A percentile compares a stretch with the other conserved stretches of the same genome.
Evolutionary conservation across 257 asterid genomes (phyloP).

Genomic region (Euphrasia confusa): DNA sequence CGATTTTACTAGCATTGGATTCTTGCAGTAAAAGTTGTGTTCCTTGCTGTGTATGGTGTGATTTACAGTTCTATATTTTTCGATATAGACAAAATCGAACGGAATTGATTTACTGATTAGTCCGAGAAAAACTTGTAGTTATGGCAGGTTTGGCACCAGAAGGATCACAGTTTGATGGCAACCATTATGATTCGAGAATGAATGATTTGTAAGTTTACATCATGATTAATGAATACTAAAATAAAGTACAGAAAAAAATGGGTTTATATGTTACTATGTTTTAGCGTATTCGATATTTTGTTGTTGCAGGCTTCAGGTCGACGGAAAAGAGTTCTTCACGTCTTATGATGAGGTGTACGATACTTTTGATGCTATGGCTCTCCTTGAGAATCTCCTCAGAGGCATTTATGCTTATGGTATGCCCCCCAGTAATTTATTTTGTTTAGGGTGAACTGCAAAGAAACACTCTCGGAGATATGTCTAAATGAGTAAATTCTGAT

Average conservation of each 20-base stretch:
- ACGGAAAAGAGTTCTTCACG: conserved; percentile 38
- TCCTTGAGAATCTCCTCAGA: conserved; percentile 41
- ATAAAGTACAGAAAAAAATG: not conserved
- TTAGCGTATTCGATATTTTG: conserved; percentile 12
- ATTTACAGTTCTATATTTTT: no score
- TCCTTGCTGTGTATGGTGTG: no score
- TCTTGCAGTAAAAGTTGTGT: no score
- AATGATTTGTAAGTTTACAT: conserved; percentile 41
- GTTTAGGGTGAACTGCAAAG: no score
- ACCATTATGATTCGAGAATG: conserved; percentile 47
- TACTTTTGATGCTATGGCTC: conserved; percentile 37
- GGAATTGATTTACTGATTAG: conserved; percentile 7
- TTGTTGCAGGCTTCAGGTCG: conserved; percentile 32
- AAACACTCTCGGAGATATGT: no score
- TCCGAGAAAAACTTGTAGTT: conserved; percentile 24
- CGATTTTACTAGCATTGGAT: no score
- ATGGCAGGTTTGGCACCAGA: conserved; percentile 52
- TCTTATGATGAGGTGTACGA: conserved; percentile 37
- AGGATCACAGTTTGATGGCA: conserved; percentile 52
- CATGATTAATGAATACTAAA: not conserved
- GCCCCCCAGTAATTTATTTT: not conserved
- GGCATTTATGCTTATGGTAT: conserved; percentile 43
- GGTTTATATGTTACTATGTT: not conserved
- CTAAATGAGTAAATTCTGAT: no score
- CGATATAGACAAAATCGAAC: not conserved